These are phyloP conservation scores for Arabis alpina DNA, from an alignment of 345 rosid species.

Conservation along the genomic window DNA sequence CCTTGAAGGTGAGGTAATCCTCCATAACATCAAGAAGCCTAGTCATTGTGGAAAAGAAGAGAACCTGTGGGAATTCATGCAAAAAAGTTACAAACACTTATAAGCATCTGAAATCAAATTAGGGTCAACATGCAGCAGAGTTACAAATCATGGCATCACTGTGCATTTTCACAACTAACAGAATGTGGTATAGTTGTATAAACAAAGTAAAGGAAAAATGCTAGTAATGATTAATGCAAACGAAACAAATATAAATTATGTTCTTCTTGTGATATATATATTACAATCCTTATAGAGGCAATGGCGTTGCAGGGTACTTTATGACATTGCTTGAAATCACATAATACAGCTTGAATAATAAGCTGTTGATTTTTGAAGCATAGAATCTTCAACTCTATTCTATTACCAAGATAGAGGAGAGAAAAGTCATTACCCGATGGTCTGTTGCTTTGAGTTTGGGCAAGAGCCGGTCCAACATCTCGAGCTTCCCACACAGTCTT, in stretches of 20 bases:
- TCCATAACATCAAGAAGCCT: conserved; percentile 97
- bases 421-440: conserved; percentile 69
- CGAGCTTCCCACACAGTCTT: conserved; percentile 95
- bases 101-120: conserved; percentile 17
- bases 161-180: not conserved
- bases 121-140: conserved; percentile 26
- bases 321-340: conserved; percentile 3
- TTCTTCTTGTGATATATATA: not conserved
- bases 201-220: not conserved
- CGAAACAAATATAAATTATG: not conserved
- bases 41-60: conserved; percentile 97
- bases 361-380: not conserved
- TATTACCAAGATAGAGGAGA: conserved; percentile 26
- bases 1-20: conserved; percentile 75
- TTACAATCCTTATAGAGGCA: not conserved
- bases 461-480: conserved; percentile 89
- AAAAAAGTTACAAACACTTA: not conserved
- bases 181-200: not conserved
- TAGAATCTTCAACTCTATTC: conserved; percentile 1
- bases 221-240: conserved; percentile 7
- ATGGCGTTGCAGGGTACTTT: conserved; percentile 9
- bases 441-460: conserved; percentile 93
- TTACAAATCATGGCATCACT: conserved; percentile 3
- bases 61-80: conserved; percentile 58
- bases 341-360: not conserved